Evolutionary conservation across 768 basidiomycete genomes (phyloP).

Genomic region (Boletus eberwhitei): DNA sequence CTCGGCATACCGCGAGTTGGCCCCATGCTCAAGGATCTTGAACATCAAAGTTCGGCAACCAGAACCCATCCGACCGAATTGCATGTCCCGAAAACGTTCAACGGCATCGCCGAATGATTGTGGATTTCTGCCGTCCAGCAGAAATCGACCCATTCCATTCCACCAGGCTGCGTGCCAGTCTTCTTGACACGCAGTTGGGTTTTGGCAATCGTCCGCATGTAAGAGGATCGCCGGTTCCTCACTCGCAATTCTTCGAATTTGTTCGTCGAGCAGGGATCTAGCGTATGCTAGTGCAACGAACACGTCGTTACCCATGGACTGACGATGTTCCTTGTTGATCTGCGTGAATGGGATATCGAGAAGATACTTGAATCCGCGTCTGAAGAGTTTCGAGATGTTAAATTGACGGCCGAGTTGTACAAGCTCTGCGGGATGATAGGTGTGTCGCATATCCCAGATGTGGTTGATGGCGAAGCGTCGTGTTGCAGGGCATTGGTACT

Average conservation of each 20-base stretch:
- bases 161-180: conserved; percentile 2
- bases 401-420: neutral
- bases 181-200: neutral
- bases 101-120: conserved; percentile 8
- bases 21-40: too few species aligned
- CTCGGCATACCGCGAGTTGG: too few species aligned
- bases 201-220: neutral
- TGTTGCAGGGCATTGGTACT: neutral
- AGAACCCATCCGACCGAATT: conserved; percentile 15
- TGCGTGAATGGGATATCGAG: neutral
- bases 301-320: neutral
- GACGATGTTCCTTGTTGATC: neutral
- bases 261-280: neutral
- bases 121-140: conserved; percentile 17
- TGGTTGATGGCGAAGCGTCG: neutral
- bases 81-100: conserved; percentile 4
- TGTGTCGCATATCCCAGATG: neutral
- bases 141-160: conserved; percentile 18
- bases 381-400: neutral
- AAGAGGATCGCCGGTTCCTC: neutral
- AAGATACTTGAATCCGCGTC: neutral
- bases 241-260: too few species aligned
- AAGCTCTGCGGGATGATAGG: neutral
- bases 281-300: neutral
- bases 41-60: conserved; percentile 10